Base-by-base conservation (phyloP, 1,284 basidiomycete species). In the Cutaneotrichosporon sp. region DNA sequence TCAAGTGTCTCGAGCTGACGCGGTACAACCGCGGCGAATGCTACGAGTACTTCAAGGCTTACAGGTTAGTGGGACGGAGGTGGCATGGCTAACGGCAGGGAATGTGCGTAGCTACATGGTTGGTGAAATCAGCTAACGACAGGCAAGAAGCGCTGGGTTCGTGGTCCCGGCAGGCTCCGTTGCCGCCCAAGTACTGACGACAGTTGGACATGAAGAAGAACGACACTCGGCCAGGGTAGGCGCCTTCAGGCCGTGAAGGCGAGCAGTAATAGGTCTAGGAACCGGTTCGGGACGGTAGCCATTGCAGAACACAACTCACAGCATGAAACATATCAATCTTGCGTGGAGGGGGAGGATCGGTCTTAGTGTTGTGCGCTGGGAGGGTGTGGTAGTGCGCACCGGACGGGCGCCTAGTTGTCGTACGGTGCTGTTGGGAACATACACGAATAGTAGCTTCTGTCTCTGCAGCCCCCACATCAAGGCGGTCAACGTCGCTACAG, bases 21-120 rank as follows among this genome's bases (percentile, higher is more conserved):
- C 71, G 72, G 52, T 76, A 76, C 55, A 76, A 76, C 54, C 60
- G 68, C 40, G 64, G 67, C 41, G 74, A 74, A 72, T 75, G 74
- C 55, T 63, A 70, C 54, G 68, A 73, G 42, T 76, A 70, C 59
- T 76, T 76, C 56, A 61, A 64, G 47, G 72, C 69, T 18, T 76
- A 76, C 55, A 55, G n/a, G n/a, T n/a, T n/a, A n/a, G n/a, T n/a
- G n/a, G n/a, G n/a, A n/a, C n/a, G n/a, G n/a, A n/a, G n/a, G n/a
- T n/a, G n/a, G n/a, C n/a, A n/a, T n/a, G n/a, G n/a, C n/a, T n/a
- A n/a, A n/a, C n/a, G n/a, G n/a, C n/a, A n/a, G 70, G 43, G 43
- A 30, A 30, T 30, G 43, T 45, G 43, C 33, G 43, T 40, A 9
- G 12, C 20, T 17, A 39, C 15, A 15, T 7, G 10, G 18, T 15